These are phyloP conservation scores for Dryas integrifolia DNA, from an alignment of 331 rosid species.

Conservation along the genomic window DNA sequence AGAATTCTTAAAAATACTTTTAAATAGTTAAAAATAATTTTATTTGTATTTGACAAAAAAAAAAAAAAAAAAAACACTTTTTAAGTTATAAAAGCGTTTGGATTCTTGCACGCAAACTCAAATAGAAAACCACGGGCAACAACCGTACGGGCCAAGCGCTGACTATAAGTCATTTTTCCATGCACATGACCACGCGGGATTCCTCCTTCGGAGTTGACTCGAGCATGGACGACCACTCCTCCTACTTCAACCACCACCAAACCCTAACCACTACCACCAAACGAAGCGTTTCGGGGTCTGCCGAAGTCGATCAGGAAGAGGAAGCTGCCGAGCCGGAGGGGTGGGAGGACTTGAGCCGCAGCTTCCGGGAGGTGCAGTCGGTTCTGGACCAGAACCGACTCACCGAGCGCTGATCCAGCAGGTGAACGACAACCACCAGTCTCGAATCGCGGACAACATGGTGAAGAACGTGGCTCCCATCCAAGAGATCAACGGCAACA, in stretches of 20 bases:
- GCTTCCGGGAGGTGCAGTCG: conserved; percentile 75
- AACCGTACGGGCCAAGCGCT: not conserved
- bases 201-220: conserved; percentile 36
- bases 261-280: conserved; percentile 11
- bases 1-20: too few relatives aligned
- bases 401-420: conserved; percentile 69
- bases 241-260: conserved; percentile 30
- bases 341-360: conserved; percentile 59
- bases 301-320: conserved; percentile 25
- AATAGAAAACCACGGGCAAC: not conserved
- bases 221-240: conserved; percentile 51
- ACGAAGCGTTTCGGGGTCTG: conserved; percentile 23
- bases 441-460: conserved; percentile 69
- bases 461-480: conserved; percentile 70
- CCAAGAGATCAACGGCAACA: conserved; percentile 74
- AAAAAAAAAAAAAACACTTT: too few relatives aligned
- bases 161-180: not conserved
- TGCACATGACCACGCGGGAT: conserved; percentile 40
- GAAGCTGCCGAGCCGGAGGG: conserved; percentile 38
- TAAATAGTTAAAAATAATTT: too few relatives aligned
- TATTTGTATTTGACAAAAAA: too few relatives aligned
- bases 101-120: not conserved
- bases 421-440: conserved; percentile 82
- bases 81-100: too few relatives aligned
- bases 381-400: conserved; percentile 77